Conservation (phyloP, 2,329 filamentous ascomycete species). For the Ascochyta rabiei region DNA sequence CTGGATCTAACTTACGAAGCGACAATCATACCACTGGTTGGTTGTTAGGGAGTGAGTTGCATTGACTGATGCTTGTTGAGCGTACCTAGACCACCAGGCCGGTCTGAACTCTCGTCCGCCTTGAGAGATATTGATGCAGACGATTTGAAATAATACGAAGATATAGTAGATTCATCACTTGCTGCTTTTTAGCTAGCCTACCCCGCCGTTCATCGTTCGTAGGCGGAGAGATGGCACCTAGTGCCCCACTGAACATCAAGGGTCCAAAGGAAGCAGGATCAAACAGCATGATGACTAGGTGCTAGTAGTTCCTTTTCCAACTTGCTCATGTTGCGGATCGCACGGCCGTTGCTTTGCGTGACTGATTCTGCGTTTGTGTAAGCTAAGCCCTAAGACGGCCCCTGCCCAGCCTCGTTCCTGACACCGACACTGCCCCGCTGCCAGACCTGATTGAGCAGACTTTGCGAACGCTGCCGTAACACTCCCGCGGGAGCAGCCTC, state of each 20-base stretch:
- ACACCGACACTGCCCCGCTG: conserved; percentile 17
- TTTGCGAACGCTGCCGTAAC: conserved; percentile 16
- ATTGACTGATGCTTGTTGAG: too few relatives aligned
- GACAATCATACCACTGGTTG: conserved; percentile 39
- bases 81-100: conserved; percentile 36
- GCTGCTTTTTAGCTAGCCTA: too few relatives aligned
- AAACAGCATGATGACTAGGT: neutral
- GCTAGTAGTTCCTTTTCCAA: neutral
- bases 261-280: too few relatives aligned
- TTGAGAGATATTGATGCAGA: neutral
- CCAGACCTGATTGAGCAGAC: conserved; percentile 18
- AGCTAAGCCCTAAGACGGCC: conserved; percentile 7
- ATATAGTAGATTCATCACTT: neutral
- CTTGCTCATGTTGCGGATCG: neutral
- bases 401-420: conserved; percentile 15
- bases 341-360: neutral
- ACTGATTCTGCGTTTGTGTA: neutral
- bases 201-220: too few relatives aligned
- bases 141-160: rapidly evolving
- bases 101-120: conserved; percentile 2
- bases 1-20: conserved; percentile 23
- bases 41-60: neutral
- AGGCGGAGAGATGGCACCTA: neutral
- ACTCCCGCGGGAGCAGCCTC: conserved; percentile 13
- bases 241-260: neutral